Base-by-base conservation (phyloP, 257 asterid species). In the Solanum bulbocastanum region DNA sequence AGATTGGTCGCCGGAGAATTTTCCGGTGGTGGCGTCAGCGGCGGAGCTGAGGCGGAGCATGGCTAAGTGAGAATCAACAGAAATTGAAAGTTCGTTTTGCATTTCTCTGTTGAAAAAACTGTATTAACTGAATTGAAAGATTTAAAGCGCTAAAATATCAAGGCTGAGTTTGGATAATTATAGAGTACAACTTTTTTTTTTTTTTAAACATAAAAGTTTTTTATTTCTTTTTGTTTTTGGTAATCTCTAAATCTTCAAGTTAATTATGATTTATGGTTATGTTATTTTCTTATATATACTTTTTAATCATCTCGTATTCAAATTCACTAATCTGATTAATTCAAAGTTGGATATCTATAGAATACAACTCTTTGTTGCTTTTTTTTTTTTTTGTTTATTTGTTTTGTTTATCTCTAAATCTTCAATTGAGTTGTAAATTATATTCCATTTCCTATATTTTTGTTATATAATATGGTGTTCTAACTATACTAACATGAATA, bases 41-140 rank as follows among this genome's bases (percentile, higher is more conserved):
- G 62, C 14, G 84, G 84, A 42, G 40, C 60, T 79, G 65, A 79
- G 84, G 65, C 13, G 84, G 84, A 44, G 84, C 84, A 79, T 79
- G 65, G 84, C 40, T 44, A 44, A 79, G 14, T 11, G 37, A 44
- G 84, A 44, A 44, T 78, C 62, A 42, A 78, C 60, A 12, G 82
- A 40, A 73, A 42, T 76, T 44, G 84, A 79, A 79, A 7, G 16
- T 10, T 73, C 46, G 40, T 79, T 49, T 79, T 44, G 84, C 39
- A 79, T 79, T 49, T 79, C 25, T 15, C 13, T 15, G 39, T 69
- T 25, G 62, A 42, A 13, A 42, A 78, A 78, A 78, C 84, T 44
- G 84, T 79, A 44, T 44, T 15, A 79, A 79, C 84, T 44, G 84
- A 79, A 78, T 78, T 78, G 36, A 9, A 25, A 42, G 22, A 78